Evolutionary conservation across 129 eudicot genomes (phyloP).

Genomic region (Smallanthus sonchifolius): DNA sequence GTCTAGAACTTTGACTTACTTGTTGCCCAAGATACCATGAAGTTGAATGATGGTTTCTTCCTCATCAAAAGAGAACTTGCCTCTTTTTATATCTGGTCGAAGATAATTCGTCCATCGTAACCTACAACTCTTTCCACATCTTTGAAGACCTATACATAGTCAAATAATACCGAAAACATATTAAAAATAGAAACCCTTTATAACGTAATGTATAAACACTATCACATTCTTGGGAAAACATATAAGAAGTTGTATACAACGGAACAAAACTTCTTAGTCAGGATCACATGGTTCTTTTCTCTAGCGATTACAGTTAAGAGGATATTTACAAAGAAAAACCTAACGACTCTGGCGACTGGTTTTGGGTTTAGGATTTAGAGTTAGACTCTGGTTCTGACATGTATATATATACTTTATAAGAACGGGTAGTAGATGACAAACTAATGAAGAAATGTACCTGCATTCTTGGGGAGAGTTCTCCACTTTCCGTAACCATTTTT

Average conservation of each 20-base stretch:
- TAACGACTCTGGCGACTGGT: too few species aligned
- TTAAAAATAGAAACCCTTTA: neutral
- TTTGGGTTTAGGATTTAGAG: too few species aligned
- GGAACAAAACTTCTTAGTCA: neutral
- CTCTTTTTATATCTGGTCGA: slow-evolving; percentile 7
- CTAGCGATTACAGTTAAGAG: neutral
- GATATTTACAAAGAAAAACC: neutral
- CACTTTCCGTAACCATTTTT: slow-evolving; percentile 34
- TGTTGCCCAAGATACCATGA: slow-evolving; percentile 25
- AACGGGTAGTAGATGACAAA: neutral
- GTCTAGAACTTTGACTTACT: slow-evolving; percentile 17
- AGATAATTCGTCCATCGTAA: slow-evolving; percentile 7
- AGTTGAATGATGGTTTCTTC: slow-evolving; percentile 29
- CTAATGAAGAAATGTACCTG: slow-evolving; percentile 12
- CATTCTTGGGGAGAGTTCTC: slow-evolving; percentile 37
- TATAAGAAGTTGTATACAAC: neutral
- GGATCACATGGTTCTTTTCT: neutral
- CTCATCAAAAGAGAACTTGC: slow-evolving; percentile 20
- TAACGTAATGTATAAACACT: neutral
- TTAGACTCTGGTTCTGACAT: too few species aligned
- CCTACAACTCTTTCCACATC: slow-evolving; percentile 6
- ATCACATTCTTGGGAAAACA: neutral
- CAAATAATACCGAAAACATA: neutral
- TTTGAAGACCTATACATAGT: neutral
- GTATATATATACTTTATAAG: too few species aligned